Evolutionary conservation across 805 yeast genomes (phyloP), one percentile per base, ranked within the genome.

Genomic region (Sugiyamaella qingdaonensis): DNA sequence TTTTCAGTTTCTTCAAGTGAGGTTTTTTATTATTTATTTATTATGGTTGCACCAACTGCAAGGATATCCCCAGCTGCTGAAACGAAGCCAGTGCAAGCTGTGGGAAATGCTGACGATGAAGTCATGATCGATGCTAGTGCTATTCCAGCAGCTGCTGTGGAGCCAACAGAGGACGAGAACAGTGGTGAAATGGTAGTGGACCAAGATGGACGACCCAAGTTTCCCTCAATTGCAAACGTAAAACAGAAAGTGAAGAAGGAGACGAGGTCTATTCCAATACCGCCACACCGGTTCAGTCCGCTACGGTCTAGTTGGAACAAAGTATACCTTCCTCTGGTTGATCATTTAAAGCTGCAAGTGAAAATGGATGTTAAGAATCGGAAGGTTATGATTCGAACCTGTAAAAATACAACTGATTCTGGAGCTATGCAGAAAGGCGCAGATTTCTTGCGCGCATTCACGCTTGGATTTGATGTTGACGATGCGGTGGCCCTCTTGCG

Each of bases 361-460:
- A 81, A 97, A 73, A 92, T 94, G 97, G 92, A 94, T 69, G 72
- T 88, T 59, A 48, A 61, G n/a, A 87, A 80, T 65, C 83, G 92
- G 2, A 59, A 56, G 45, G 96, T 94, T 31, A 96, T 92, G 67
- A 70, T 94, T 64, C 83, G 88, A 70, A 91, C 98, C 1, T 80
- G 86, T 63, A 81, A 85, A 61, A 76, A 76, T 59, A 91, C 98
- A 9, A 85, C 85, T 3, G 99, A 95, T 64, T 86, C 88, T 19
- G 92, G 96, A 47, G 97, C 99, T 9, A 76, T 94, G 58, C 99
- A 94, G 68, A 94, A 94, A 70, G 99, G 98, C 58, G 97, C 96
- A 21, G 99, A 94, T 72, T 94, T 94, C 67, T 81, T 94, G 54
- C 87, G 88, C 66, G 98, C 99, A 0, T 94, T 94, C 72, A 85